phyloP scores from a whole-genome alignment of 768 basidiomycete species.

The Asterophora lycoperdoides region DNA sequence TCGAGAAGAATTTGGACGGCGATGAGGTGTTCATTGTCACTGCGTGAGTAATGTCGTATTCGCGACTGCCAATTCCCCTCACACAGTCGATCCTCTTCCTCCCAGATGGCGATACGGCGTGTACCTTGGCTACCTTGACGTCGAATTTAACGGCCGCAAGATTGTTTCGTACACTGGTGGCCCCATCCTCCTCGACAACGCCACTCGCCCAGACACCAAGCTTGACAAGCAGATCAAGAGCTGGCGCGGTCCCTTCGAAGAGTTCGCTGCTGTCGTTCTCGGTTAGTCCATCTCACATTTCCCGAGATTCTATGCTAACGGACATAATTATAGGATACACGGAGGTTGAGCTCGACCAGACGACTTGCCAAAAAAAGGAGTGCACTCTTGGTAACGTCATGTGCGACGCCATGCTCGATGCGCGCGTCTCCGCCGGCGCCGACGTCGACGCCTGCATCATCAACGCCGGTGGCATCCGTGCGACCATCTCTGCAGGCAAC shows the following conservation, averaged over 20 bases:
- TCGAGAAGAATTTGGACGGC: constrained; percentile 4
- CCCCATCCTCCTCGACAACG: constrained; percentile 8
- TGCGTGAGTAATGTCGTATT: neutral
- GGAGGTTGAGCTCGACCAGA: constrained; percentile 3
- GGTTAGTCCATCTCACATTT: neutral
- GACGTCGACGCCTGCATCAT: constrained; percentile 6
- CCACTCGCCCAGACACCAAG: constrained; percentile 5
- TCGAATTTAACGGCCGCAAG: constrained; percentile 4
- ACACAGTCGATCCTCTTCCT: neutral
- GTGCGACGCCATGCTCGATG: constrained; percentile 8
- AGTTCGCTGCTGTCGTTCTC: constrained; percentile 2
- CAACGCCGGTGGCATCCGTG: constrained; percentile 7
- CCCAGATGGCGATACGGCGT: constrained; percentile 8
- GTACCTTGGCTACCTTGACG: constrained; percentile 9
- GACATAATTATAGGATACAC: neutral
- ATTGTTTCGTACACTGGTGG: constrained; percentile 3
- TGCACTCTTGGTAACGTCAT: constrained; percentile 5
- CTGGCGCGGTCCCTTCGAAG: constrained; percentile 9
- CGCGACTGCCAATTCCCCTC: neutral
- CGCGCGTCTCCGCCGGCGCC: neutral
- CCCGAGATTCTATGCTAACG: neutral
- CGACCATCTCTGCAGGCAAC: constrained; percentile 4
- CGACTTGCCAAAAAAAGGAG: constrained; percentile 5
- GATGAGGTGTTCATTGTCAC: constrained; percentile 6
- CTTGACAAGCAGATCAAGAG: constrained; percentile 2